phyloP scores from a whole-genome alignment of 2,329 filamentous ascomycete species.

The Sordariomycetes sp. region DNA sequence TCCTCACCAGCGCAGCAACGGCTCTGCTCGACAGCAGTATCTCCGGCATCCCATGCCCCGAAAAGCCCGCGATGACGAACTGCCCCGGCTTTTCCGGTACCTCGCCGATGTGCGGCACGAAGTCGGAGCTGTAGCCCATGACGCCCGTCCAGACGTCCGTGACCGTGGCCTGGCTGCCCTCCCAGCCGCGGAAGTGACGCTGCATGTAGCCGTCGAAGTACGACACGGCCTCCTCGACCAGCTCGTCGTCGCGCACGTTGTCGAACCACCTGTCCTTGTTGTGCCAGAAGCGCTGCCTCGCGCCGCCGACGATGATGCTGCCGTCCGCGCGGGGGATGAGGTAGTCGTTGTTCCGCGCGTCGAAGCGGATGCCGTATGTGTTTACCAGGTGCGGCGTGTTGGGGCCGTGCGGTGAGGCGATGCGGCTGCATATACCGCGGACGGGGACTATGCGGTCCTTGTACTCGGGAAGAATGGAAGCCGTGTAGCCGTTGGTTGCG shows the following conservation, averaged over 20 bases:
- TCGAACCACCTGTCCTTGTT: slow-evolving; percentile 31
- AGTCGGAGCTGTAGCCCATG: slow-evolving; percentile 32
- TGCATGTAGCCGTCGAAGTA: slow-evolving; percentile 42
- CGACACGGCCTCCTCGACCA: slow-evolving; percentile 29
- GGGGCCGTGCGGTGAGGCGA: no score
- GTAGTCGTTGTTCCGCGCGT: slow-evolving; percentile 19
- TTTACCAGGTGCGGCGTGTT: slow-evolving; percentile 12
- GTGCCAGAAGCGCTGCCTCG: slow-evolving; percentile 17
- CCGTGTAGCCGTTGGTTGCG: no score
- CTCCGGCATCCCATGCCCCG: slow-evolving; percentile 41
- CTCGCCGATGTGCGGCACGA: slow-evolving; percentile 30
- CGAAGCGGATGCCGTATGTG: slow-evolving; percentile 15
- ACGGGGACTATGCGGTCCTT: no score
- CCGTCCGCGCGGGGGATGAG: slow-evolving; percentile 33
- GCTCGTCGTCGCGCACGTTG: slow-evolving; percentile 31
- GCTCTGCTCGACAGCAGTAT: slow-evolving; percentile 25
- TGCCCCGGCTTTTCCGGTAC: slow-evolving; percentile 22
- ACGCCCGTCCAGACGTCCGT: slow-evolving; percentile 31
- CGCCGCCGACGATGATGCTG: slow-evolving; percentile 21
- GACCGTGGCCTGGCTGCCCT: slow-evolving; percentile 24
- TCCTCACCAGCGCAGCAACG: neutral
- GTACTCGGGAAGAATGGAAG: no score
- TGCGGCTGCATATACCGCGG: no score
- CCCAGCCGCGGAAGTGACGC: slow-evolving; percentile 37
- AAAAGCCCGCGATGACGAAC: slow-evolving; percentile 38